These are phyloP conservation scores for Orbilia blumenaviensis DNA, from an alignment of 2,329 filamentous ascomycete species.

Conservation along the genomic window DNA sequence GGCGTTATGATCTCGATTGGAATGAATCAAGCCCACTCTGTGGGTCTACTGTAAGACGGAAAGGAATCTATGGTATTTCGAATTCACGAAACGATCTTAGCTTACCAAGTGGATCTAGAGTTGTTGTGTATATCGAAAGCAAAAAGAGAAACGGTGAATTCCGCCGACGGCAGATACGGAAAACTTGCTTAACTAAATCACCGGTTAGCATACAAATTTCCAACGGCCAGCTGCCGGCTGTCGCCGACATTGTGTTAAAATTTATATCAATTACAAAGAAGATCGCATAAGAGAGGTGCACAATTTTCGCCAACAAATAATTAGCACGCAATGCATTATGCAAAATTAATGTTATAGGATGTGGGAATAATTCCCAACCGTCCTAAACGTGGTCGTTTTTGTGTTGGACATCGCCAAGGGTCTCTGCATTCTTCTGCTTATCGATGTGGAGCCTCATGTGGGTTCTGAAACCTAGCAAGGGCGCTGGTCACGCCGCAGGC, in stretches of 20 bases:
- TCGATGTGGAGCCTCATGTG: constrained; percentile 47
- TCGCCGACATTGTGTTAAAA: neutral
- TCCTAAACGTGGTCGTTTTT: constrained; percentile 31
- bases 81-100: neutral
- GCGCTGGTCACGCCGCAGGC: constrained; percentile 14
- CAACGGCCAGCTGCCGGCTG: neutral
- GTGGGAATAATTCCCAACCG: constrained; percentile 4
- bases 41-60: neutral
- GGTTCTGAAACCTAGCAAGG: constrained; percentile 34
- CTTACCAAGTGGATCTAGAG: neutral
- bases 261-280: neutral
- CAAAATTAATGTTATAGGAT: neutral
- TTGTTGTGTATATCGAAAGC: neutral
- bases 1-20: constrained; percentile 17
- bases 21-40: constrained; percentile 24
- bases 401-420: constrained; percentile 39
- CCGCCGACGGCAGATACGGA: neutral
- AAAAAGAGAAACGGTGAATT: neutral
- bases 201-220: neutral
- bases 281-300: constrained; percentile 2
- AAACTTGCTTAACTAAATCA: neutral
- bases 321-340: constrained; percentile 18
- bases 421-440: constrained; percentile 12
- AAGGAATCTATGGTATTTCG: neutral
- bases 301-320: neutral